These are phyloP conservation scores for Malus hybrid DNA, from an alignment of 331 rosid genomes.

Conservation along the genomic window DNA sequence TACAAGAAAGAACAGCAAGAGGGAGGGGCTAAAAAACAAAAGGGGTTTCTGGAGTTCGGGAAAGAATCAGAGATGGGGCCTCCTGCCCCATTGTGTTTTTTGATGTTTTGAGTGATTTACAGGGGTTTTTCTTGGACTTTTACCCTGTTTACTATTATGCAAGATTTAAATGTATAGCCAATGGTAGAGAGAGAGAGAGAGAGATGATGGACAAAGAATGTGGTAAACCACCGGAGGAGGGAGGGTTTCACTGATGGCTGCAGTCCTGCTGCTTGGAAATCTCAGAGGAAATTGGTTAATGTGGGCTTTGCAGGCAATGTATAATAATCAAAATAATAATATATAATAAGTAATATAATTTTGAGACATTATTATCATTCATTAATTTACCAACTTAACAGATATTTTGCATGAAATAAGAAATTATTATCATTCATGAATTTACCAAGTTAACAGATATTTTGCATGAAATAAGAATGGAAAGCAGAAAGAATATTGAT, in stretches of 20 bases:
- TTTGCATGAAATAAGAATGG: not conserved
- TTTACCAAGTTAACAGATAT: not conserved
- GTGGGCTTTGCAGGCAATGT: too few relatives aligned
- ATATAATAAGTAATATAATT: not conserved
- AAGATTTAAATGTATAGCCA: slow-evolving; percentile 18
- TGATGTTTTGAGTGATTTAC: slow-evolving; percentile 25
- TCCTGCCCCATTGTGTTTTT: slow-evolving; percentile 32
- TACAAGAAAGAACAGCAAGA: slow-evolving; percentile 31
- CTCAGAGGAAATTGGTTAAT: too few relatives aligned
- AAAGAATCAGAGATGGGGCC: slow-evolving; percentile 51
- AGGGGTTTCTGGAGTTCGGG: slow-evolving; percentile 27
- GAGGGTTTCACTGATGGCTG: slow-evolving; percentile 23
- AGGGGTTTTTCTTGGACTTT: slow-evolving; percentile 15
- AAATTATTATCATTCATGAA: not conserved
- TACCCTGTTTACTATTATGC: slow-evolving; percentile 15
- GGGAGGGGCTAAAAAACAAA: slow-evolving; percentile 28
- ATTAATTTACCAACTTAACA: slow-evolving; percentile 6
- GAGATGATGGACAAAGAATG: slow-evolving; percentile 15
- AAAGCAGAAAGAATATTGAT: slow-evolving; percentile 1
- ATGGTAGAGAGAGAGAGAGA: too few relatives aligned
- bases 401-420: not conserved
- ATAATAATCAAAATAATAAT: too few relatives aligned
- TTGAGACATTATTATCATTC: not conserved
- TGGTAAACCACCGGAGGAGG: not conserved
- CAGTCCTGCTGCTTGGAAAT: not conserved